Evolutionary conservation across 768 basidiomycete species (phyloP).

Genomic region (Ephemerocybe angulata): DNA sequence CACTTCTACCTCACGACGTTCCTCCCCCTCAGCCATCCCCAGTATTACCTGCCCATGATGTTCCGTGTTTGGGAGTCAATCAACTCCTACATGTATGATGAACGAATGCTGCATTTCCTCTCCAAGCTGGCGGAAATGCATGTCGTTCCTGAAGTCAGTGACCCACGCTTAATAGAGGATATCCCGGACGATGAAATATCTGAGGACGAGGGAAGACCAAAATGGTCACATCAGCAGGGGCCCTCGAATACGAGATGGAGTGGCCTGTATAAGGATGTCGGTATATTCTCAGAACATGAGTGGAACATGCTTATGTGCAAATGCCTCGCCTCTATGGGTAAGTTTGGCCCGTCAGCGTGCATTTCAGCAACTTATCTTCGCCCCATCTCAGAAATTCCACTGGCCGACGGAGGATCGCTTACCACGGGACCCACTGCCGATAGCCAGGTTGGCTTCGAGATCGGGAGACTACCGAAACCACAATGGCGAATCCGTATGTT

Average conservation of each 20-base stretch:
- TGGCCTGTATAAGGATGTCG: conserved; percentile 82
- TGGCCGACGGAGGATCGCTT: conserved; percentile 70
- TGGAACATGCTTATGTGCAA: conserved; percentile 88
- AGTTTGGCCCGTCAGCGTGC: conserved; percentile 19
- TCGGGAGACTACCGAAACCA: conserved; percentile 66
- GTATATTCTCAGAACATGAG: conserved; percentile 81
- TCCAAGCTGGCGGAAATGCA: conserved; percentile 76
- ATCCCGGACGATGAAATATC: conserved; percentile 69
- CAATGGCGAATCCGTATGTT: conserved; percentile 69
- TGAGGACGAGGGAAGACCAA: conserved; percentile 57
- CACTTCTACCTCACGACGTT: conserved; percentile 87
- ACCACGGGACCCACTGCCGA: conserved; percentile 77
- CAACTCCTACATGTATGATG: conserved; percentile 87
- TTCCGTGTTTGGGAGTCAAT: conserved; percentile 86
- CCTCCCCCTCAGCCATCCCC: conserved; percentile 80
- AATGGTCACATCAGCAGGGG: conserved; percentile 46
- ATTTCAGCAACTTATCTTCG: conserved; percentile 2
- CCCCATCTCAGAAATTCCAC: conserved; percentile 53
- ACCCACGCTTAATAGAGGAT: conserved; percentile 62
- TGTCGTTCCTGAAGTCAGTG: conserved; percentile 70
- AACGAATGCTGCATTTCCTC: conserved; percentile 83
- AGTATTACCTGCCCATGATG: conserved; percentile 77
- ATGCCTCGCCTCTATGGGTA: conserved; percentile 80
- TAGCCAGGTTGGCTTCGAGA: conserved; percentile 67
- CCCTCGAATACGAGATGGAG: conserved; percentile 46